phyloP scores from a whole-genome alignment of 2,329 filamentous ascomycete genomes.

The Diaporthe sp. region DNA sequence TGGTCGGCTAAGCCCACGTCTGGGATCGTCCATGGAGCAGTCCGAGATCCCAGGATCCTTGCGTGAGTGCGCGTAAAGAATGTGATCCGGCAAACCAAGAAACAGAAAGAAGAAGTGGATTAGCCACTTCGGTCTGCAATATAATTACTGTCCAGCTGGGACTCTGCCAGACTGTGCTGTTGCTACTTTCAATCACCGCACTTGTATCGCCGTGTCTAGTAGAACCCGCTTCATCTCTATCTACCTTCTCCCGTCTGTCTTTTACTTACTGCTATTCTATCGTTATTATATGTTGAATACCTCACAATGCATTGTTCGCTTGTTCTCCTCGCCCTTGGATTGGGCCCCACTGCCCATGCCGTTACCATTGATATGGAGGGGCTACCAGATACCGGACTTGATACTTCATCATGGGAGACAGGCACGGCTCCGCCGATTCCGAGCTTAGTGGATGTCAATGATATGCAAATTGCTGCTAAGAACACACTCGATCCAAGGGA shows the following conservation, averaged over 20 bases:
- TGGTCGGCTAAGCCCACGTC: background rate
- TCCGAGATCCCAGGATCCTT: background rate
- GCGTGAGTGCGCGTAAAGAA: background rate
- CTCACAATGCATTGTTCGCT: background rate
- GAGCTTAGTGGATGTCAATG: constrained; percentile 4
- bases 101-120: too few species aligned
- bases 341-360: background rate
- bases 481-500: background rate
- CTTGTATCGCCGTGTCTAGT: too few species aligned
- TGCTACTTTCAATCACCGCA: background rate
- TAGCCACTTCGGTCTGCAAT: background rate
- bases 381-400: background rate
- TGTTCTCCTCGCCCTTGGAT: background rate
- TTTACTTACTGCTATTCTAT: background rate
- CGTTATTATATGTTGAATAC: background rate
- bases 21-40: background rate
- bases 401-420: constrained; percentile 7
- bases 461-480: constrained; percentile 11
- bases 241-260: too few species aligned
- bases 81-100: background rate
- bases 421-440: background rate
- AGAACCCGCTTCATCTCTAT: too few species aligned
- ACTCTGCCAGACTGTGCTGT: background rate
- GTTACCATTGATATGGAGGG: constrained; percentile 11
- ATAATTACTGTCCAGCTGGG: background rate